These are phyloP conservation scores for Botryotinia convoluta DNA, from an alignment of 2,329 filamentous ascomycete genomes.

Conservation along the genomic window DNA sequence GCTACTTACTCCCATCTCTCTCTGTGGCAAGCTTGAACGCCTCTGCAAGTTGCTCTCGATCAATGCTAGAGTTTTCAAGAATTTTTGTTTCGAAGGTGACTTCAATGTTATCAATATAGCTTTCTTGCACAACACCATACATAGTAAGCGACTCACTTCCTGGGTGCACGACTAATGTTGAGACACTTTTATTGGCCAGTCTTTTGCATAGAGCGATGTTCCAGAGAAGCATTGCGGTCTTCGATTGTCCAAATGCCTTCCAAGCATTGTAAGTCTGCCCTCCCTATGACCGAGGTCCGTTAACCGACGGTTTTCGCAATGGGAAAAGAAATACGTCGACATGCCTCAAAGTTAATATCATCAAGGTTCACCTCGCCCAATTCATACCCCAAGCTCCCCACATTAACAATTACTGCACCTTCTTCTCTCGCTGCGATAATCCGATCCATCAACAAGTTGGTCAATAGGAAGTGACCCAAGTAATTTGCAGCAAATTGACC, in stretches of 20 bases:
- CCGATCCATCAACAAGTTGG: constrained; percentile 34
- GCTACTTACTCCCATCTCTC: not conserved
- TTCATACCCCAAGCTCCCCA: constrained; percentile 42
- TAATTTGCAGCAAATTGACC: constrained; percentile 35
- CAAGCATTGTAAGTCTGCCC: not conserved
- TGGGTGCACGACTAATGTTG: not conserved
- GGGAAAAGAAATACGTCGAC: not conserved
- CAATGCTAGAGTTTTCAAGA: not conserved
- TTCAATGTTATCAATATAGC: not conserved
- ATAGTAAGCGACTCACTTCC: not conserved
- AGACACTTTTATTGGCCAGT: not conserved
- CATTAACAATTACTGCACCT: constrained; percentile 39
- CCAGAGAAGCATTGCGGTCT: not conserved
- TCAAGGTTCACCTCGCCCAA: constrained; percentile 40
- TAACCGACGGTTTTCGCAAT: not conserved
- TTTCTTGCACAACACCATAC: not conserved
- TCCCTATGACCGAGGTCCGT: not conserved
- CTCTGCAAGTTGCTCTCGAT: not conserved
- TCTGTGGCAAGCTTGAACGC: not conserved
- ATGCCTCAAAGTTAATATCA: constrained; percentile 40
- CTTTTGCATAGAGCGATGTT: not conserved
- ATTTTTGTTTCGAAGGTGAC: not conserved
- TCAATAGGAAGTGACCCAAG: constrained; percentile 37
- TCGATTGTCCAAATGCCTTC: not conserved
- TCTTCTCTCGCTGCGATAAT: constrained; percentile 22